Conservation (phyloP, 2,329 filamentous ascomycete genomes). For the Paecilomyces variotii region DNA sequence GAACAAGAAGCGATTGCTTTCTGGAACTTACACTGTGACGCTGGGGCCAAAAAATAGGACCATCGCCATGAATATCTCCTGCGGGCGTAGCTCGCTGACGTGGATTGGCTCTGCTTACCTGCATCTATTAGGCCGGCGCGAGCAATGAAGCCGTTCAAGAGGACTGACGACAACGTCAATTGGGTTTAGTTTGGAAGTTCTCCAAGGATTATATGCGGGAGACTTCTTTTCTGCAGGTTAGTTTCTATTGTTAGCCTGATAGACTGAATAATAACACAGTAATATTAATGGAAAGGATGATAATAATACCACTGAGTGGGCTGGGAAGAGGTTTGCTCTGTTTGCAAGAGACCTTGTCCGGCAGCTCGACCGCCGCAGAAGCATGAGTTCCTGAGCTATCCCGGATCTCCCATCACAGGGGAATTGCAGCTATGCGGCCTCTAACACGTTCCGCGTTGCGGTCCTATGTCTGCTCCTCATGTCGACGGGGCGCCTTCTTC, state of each 20-base stretch:
- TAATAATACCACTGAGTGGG: not conserved
- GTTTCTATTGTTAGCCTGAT: not conserved
- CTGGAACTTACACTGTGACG: not conserved
- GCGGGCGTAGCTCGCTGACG: not conserved
- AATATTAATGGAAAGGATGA: too few relatives aligned
- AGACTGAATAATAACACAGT: not conserved
- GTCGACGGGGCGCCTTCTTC: constrained; percentile 19
- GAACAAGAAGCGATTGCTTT: not conserved
- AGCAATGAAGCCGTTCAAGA: not conserved
- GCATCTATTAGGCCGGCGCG: not conserved
- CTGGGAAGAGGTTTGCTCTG: not conserved
- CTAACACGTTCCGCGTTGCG: constrained; percentile 23
- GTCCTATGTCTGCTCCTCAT: constrained; percentile 35
- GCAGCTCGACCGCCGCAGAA: not conserved
- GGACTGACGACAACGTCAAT: not conserved
- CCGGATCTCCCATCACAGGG: not conserved
- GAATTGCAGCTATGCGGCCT: constrained; percentile 24
- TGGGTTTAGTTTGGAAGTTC: not conserved
- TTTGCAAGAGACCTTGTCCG: constrained; percentile 4
- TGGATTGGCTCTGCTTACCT: not conserved
- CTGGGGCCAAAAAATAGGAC: not conserved
- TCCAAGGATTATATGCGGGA: not conserved
- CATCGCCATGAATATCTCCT: not conserved
- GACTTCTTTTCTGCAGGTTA: not conserved
- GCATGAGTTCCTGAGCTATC: not conserved